Percentiles rank a stretch among this genome's conserved stretches.
Evolutionary conservation across 495 filamentous ascomycete genomes (phyloP).

Genomic region (Xylaria intraflava): DNA sequence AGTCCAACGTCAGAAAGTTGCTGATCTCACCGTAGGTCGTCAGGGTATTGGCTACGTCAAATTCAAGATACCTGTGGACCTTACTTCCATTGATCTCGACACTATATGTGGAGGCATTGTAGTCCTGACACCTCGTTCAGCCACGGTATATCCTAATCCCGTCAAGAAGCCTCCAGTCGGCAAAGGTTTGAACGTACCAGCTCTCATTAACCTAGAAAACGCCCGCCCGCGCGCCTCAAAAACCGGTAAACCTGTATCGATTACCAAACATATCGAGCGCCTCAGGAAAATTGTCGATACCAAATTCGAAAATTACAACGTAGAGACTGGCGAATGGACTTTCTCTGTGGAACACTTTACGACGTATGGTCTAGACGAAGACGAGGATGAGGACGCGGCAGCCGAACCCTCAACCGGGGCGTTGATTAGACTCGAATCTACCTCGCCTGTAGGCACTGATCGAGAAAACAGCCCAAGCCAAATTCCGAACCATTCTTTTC

Average conservation of each 20-base stretch:
- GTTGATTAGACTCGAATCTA: not conserved
- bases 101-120: conserved; percentile 66
- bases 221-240: conserved; percentile 73
- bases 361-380: conserved; percentile 84
- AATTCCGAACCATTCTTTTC: conserved; percentile 55
- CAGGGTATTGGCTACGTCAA: conserved; percentile 68
- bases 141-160: conserved; percentile 77
- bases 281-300: conserved; percentile 72
- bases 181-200: conserved; percentile 85
- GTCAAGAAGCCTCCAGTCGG: conserved; percentile 72
- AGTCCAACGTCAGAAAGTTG: conserved; percentile 62
- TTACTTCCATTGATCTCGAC: conserved; percentile 65
- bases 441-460: conserved; percentile 25
- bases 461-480: conserved; percentile 80
- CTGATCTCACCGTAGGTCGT: conserved; percentile 73
- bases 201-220: conserved; percentile 75
- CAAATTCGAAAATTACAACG: conserved; percentile 70
- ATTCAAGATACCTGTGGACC: conserved; percentile 76
- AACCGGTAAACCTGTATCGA: conserved; percentile 43
- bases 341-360: conserved; percentile 94
- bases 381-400: conserved; percentile 54
- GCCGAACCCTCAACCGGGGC: conserved; percentile 5
- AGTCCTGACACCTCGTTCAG: conserved; percentile 61
- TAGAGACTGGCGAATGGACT: conserved; percentile 73
- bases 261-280: conserved; percentile 75